These are phyloP conservation scores for Kluyveromyces aestuarii DNA, from an alignment of 805 yeast genomes.

Conservation along the genomic window DNA sequence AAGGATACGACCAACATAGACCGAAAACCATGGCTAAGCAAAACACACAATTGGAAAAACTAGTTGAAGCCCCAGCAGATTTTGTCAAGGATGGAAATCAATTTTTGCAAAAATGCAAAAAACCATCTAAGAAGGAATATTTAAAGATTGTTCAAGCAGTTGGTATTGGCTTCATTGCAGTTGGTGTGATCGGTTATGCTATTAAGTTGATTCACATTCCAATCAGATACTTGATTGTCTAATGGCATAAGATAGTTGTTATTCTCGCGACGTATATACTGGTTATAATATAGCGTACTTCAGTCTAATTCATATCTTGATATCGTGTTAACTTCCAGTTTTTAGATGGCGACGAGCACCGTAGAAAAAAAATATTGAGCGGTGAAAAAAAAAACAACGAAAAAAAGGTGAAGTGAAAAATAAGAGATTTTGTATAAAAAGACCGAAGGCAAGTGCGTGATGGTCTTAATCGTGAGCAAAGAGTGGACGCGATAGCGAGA, in stretches of 20 bases:
- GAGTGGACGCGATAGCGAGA: neutral
- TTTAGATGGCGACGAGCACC: neutral
- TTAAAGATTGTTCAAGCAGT: conserved; percentile 86
- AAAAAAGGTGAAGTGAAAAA: neutral
- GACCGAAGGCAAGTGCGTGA: neutral
- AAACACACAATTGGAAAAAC: conserved; percentile 41
- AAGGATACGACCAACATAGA: no score
- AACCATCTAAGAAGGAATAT: conserved; percentile 87
- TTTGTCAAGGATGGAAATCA: conserved; percentile 87
- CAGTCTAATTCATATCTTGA: neutral
- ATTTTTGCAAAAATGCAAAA: conserved; percentile 84
- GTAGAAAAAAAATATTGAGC: neutral
- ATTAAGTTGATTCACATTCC: conserved; percentile 93
- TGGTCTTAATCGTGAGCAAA: neutral
- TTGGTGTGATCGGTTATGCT: conserved; percentile 95
- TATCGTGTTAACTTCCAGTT: neutral
- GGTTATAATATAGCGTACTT: conserved; percentile 1
- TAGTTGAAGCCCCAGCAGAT: conserved; percentile 81
- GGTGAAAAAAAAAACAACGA: neutral
- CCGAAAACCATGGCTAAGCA: conserved; percentile 16
- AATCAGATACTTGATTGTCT: conserved; percentile 90
- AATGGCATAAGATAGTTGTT: conserved; percentile 15
- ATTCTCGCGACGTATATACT: conserved; percentile 1
- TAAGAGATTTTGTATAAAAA: neutral
- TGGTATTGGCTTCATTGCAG: conserved; percentile 92